phyloP scores from a whole-genome alignment of 2,329 filamentous ascomycete genomes.

The Paracorniculantispora psalliotae region DNA sequence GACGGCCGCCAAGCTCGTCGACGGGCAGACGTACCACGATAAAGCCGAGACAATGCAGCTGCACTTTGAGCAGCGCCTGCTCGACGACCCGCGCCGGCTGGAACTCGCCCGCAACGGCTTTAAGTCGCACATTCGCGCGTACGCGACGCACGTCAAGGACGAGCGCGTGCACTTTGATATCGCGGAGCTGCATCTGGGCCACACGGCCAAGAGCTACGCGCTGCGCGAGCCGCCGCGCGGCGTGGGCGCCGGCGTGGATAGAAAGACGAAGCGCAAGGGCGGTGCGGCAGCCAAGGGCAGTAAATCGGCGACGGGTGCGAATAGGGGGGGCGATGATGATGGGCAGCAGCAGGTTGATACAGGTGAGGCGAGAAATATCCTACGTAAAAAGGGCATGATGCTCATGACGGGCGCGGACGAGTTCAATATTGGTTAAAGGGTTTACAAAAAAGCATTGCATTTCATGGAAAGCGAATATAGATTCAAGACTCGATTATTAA shows the following conservation, averaged over 20 bases:
- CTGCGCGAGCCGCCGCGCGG: constrained; percentile 82
- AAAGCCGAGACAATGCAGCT: constrained; percentile 55
- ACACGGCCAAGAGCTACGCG: constrained; percentile 89
- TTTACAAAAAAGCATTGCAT: constrained; percentile 11
- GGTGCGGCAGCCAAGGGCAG: constrained; percentile 4
- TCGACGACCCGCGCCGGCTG: constrained; percentile 60
- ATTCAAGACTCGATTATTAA: background rate
- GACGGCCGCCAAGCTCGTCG: constrained; percentile 48
- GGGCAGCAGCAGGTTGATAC: constrained; percentile 32
- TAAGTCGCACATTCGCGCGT: constrained; percentile 88
- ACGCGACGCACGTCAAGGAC: constrained; percentile 84
- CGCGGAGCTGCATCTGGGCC: constrained; percentile 82
- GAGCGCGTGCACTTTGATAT: constrained; percentile 90
- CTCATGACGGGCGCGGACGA: constrained; percentile 59
- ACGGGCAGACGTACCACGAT: constrained; percentile 40
- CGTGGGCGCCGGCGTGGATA: constrained; percentile 59
- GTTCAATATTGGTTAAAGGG: constrained; percentile 59
- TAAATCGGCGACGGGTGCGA: constrained; percentile 28
- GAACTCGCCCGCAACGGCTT: constrained; percentile 81
- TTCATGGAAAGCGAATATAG: constrained; percentile 6
- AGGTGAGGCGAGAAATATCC: constrained; percentile 36
- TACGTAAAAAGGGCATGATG: constrained; percentile 60
- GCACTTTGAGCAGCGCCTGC: constrained; percentile 55
- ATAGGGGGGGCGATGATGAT: constrained; percentile 36
- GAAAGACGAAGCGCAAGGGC: constrained; percentile 29